phyloP scores from a whole-genome alignment of 108 stramenopile species.

The Cyclostephanos tholiformis region DNA sequence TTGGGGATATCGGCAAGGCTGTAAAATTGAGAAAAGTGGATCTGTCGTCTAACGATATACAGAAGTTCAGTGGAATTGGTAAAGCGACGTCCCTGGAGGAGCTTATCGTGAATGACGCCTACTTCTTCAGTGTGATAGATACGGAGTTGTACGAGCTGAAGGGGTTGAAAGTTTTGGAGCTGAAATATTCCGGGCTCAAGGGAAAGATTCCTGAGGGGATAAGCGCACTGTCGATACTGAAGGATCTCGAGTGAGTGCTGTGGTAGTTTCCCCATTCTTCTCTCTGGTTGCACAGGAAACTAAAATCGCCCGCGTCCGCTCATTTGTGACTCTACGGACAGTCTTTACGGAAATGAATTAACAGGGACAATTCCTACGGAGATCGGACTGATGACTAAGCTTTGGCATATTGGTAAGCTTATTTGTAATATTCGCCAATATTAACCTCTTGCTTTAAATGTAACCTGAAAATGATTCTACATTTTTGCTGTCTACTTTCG shows the following conservation, averaged over 20 bases:
- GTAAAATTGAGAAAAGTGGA: constrained; percentile 46
- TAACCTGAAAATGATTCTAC: neutral
- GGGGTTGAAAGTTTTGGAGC: constrained; percentile 36
- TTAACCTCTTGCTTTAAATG: neutral
- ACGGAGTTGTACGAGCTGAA: constrained; percentile 29
- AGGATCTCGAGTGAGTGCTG: constrained; percentile 28
- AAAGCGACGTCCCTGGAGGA: constrained; percentile 37
- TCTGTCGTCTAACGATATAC: constrained; percentile 49
- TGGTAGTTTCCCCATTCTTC: neutral
- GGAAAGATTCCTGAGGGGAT: constrained; percentile 43
- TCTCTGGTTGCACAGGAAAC: neutral
- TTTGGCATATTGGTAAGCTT: constrained; percentile 57
- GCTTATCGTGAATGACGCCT: constrained; percentile 43
- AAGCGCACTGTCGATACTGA: constrained; percentile 38
- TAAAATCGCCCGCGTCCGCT: neutral
- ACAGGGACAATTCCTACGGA: constrained; percentile 64
- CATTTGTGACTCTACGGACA: neutral
- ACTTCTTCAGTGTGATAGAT: constrained; percentile 33
- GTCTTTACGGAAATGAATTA: constrained; percentile 46
- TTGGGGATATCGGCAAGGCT: constrained; percentile 54
- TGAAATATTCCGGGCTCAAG: constrained; percentile 49
- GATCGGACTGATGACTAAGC: constrained; percentile 60
- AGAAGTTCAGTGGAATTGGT: constrained; percentile 42
- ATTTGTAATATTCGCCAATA: neutral
- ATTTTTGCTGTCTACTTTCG: neutral